Percentiles rank a stretch among this genome's conserved stretches.
These are phyloP conservation scores for Curvularia spicifera DNA, from an alignment of 2,329 filamentous ascomycete species.

Conservation along the genomic window DNA sequence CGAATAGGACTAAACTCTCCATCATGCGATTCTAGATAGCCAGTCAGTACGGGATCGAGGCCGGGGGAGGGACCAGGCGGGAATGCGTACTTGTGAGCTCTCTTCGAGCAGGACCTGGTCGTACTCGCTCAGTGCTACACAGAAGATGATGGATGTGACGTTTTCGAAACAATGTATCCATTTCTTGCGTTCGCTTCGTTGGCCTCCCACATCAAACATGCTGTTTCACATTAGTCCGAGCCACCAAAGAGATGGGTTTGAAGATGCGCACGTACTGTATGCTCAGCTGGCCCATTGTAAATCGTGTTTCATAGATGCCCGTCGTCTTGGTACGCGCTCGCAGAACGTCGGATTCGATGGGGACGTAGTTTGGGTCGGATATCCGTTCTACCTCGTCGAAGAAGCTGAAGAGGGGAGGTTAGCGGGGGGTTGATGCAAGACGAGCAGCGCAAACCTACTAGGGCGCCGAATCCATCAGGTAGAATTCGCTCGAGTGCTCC, in stretches of 20 bases:
- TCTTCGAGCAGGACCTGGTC: constrained; percentile 97
- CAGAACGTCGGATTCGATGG: constrained; percentile 92
- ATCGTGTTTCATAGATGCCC: constrained; percentile 97
- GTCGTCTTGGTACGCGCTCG: constrained; percentile 97
- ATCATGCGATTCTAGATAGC: constrained; percentile 90
- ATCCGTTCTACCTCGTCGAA: constrained; percentile 93
- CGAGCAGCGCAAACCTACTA: constrained; percentile 69
- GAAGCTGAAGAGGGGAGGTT: constrained; percentile 67
- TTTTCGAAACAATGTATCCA: constrained; percentile 99
- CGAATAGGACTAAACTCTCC: constrained; percentile 94
- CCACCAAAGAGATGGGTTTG: constrained; percentile 13
- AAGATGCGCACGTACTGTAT: constrained; percentile 77
- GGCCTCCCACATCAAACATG: constrained; percentile 99
- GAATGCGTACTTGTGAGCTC: constrained; percentile 80
- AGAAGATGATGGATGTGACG: constrained; percentile 99
- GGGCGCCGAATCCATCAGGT: constrained; percentile 98
- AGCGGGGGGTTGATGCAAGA: constrained; percentile 12
- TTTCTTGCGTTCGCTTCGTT: constrained; percentile 97
- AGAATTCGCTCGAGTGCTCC: constrained; percentile 96
- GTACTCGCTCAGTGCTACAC: constrained; percentile 96
- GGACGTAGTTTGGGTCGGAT: constrained; percentile 82
- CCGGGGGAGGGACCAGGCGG: constrained; percentile 1
- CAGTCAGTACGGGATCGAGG: constrained; percentile 30
- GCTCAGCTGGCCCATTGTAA: constrained; percentile 97
- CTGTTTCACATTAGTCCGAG: constrained; percentile 59